Evolutionary conservation across 2,329 filamentous ascomycete genomes (phyloP).

Genomic region (Xylariomycetidae sp.): DNA sequence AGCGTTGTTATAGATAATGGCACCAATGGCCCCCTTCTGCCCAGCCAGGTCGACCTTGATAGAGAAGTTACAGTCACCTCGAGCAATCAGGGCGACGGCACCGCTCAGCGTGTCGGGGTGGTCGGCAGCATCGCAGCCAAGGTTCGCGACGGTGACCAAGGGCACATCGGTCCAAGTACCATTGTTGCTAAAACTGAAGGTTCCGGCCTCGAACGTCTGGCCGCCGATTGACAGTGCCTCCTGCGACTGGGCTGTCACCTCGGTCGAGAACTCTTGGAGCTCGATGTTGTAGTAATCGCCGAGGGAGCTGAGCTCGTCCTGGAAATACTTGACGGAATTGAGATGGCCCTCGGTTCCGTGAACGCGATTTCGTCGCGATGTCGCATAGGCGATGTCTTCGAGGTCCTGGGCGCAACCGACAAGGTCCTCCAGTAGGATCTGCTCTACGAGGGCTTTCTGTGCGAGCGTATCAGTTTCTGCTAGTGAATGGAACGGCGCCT

Average conservation of each 20-base stretch:
- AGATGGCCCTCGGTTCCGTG: slow-evolving; percentile 31
- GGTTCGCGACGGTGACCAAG: slow-evolving; percentile 39
- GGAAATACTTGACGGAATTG: slow-evolving; percentile 28
- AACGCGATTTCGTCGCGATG: slow-evolving; percentile 24
- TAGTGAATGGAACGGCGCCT: neutral
- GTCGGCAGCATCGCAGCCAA: slow-evolving; percentile 44
- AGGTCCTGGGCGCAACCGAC: slow-evolving; percentile 23
- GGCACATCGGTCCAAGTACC: slow-evolving; percentile 33
- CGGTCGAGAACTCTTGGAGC: slow-evolving; percentile 24
- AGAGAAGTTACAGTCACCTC: slow-evolving; percentile 53
- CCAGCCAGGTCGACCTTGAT: slow-evolving; percentile 50
- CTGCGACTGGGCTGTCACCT: slow-evolving; percentile 17
- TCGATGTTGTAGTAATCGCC: slow-evolving; percentile 29
- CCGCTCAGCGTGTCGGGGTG: slow-evolving; percentile 43
- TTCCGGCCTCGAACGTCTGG: slow-evolving; percentile 14
- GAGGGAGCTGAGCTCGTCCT: slow-evolving; percentile 28
- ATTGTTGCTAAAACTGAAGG: slow-evolving; percentile 36
- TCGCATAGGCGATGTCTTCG: slow-evolving; percentile 27
- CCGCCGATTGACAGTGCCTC: slow-evolving; percentile 16
- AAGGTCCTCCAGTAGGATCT: slow-evolving; percentile 21
- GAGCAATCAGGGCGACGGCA: slow-evolving; percentile 50
- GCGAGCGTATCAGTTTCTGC: no score
- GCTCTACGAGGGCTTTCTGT: slow-evolving; percentile 21
- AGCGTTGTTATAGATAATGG: slow-evolving; percentile 55
- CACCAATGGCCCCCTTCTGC: slow-evolving; percentile 48